A percentile compares a stretch with the other conserved stretches of the same genome.
These are phyloP conservation scores for Corniculantispora saksenae DNA, from an alignment of 2,329 filamentous ascomycete species.

Conservation along the genomic window DNA sequence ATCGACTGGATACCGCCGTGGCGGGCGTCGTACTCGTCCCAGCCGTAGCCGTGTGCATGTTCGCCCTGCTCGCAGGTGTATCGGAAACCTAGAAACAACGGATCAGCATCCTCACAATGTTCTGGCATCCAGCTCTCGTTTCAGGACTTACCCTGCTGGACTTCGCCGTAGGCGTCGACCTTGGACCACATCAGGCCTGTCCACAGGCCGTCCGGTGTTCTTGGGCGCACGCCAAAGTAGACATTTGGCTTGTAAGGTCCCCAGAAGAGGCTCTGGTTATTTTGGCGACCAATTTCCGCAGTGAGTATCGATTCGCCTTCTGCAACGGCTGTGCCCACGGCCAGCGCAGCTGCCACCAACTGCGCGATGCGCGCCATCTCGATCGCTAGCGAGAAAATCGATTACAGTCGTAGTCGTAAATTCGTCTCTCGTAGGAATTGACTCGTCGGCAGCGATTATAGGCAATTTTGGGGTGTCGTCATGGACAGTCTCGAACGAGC, in stretches of 20 bases:
- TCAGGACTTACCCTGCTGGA: slow-evolving; percentile 69
- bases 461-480: background rate
- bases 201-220: slow-evolving; percentile 77
- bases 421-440: background rate
- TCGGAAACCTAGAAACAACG: slow-evolving; percentile 64
- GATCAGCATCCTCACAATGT: background rate
- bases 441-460: background rate
- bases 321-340: slow-evolving; percentile 28
- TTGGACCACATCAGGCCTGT: slow-evolving; percentile 87
- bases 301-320: slow-evolving; percentile 43
- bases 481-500: background rate
- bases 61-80: slow-evolving; percentile 97
- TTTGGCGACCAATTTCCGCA: slow-evolving; percentile 52
- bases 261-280: slow-evolving; percentile 90
- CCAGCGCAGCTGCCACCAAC: slow-evolving; percentile 33
- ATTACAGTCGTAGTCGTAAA: background rate
- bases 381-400: background rate
- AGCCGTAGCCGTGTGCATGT: slow-evolving; percentile 92
- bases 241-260: slow-evolving; percentile 92
- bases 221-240: slow-evolving; percentile 87
- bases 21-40: slow-evolving; percentile 94
- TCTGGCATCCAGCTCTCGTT: background rate
- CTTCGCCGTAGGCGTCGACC: slow-evolving; percentile 73
- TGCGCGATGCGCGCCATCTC: slow-evolving; percentile 35
- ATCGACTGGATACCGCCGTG: slow-evolving; percentile 87